Conservation (phyloP, 2,329 filamentous ascomycete species). For the Epichloe bromicola region DNA sequence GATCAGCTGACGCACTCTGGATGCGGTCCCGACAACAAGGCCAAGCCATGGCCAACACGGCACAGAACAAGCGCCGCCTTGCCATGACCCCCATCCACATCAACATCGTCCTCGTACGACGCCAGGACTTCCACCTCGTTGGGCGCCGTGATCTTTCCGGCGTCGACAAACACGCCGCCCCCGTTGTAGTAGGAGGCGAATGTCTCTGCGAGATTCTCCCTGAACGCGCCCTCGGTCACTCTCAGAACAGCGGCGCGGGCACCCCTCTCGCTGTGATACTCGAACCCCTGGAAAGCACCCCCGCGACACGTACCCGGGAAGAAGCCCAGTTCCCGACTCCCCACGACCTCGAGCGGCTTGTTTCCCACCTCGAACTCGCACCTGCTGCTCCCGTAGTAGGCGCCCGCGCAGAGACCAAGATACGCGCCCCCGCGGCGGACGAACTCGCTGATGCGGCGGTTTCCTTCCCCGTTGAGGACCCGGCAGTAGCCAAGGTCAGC, state of each 20-base stretch:
- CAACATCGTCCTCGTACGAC: constrained; percentile 59
- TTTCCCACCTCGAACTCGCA: constrained; percentile 93
- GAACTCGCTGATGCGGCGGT: constrained; percentile 70
- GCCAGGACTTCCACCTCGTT: constrained; percentile 74
- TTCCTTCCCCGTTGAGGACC: constrained; percentile 75
- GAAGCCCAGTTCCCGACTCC: constrained; percentile 73
- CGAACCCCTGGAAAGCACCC: constrained; percentile 82
- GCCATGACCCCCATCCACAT: constrained; percentile 61
- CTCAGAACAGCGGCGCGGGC: constrained; percentile 58
- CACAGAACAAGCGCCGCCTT: constrained; percentile 75
- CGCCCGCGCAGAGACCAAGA: constrained; percentile 86
- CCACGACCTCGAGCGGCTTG: constrained; percentile 65
- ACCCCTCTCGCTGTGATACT: constrained; percentile 78
- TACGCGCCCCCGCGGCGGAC: constrained; percentile 77
- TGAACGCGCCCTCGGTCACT: constrained; percentile 48
- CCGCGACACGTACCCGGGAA: constrained; percentile 80
- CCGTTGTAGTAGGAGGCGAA: constrained; percentile 87
- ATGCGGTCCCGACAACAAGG: constrained; percentile 75
- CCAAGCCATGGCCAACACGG: constrained; percentile 67
- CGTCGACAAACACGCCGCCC: constrained; percentile 83
- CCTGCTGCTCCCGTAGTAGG: constrained; percentile 68
- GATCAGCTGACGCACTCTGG: constrained; percentile 51
- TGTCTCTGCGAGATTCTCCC: constrained; percentile 40
- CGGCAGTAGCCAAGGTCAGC: constrained; percentile 90
- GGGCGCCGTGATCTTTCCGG: constrained; percentile 42